Evolutionary conservation across 768 basidiomycete genomes (phyloP).

Genomic region (Punctularia strigosozonata): DNA sequence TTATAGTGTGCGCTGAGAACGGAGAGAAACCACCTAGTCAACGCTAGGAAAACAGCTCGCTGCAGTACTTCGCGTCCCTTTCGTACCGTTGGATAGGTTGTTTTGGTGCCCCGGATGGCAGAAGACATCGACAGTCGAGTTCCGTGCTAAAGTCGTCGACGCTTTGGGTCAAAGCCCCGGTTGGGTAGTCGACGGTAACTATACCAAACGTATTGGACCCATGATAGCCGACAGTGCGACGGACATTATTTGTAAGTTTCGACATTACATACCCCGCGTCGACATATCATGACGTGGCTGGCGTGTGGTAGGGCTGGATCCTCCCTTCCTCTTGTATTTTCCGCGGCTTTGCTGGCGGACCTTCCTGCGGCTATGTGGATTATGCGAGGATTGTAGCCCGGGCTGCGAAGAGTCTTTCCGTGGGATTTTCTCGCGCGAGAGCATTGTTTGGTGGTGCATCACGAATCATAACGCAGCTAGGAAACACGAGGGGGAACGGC

Average conservation of each 20-base stretch:
- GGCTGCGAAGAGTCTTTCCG: slow-evolving; percentile 17
- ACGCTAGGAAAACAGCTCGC: slow-evolving; percentile 37
- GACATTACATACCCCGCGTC: not conserved
- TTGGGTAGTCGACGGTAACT: slow-evolving; percentile 15
- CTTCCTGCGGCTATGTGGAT: slow-evolving; percentile 22
- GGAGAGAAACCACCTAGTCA: slow-evolving; percentile 15
- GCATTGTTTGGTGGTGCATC: slow-evolving; percentile 20
- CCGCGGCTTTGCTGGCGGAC: slow-evolving; percentile 47
- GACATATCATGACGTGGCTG: not conserved
- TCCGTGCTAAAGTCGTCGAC: slow-evolving; percentile 6
- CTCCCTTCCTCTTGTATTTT: slow-evolving; percentile 48
- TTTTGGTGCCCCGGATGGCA: slow-evolving; percentile 8
- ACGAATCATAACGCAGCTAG: slow-evolving; percentile 7
- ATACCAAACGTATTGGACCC: slow-evolving; percentile 4
- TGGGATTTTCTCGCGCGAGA: slow-evolving; percentile 15
- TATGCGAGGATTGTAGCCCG: slow-evolving; percentile 14
- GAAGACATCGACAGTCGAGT: slow-evolving; percentile 6
- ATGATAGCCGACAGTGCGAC: slow-evolving; percentile 9
- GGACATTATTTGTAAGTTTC: slow-evolving; percentile 13
- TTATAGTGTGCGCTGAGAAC: not conserved
- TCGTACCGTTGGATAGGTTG: slow-evolving; percentile 33
- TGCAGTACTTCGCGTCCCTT: slow-evolving; percentile 28
- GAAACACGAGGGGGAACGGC: slow-evolving; percentile 6
- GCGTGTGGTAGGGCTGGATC: slow-evolving; percentile 45
- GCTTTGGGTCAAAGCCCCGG: slow-evolving; percentile 6